A percentile compares a stretch with the other conserved stretches of the same genome.
Conservation (phyloP, 208 protist genomes). For the Trypanosoma melophagium region DNA sequence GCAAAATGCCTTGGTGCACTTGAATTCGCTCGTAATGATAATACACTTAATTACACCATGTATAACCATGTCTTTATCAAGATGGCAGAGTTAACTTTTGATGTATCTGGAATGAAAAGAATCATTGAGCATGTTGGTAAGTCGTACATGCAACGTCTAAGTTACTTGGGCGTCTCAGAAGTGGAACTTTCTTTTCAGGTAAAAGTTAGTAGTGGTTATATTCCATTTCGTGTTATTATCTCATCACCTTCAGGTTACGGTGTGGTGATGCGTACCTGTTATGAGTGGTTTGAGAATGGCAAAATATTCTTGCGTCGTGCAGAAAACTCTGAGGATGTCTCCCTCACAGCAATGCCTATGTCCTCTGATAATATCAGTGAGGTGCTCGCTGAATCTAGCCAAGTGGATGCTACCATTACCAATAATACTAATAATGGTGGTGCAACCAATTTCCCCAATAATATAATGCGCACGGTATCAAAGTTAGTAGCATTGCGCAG, state of each 20-base stretch:
- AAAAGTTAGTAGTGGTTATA: constrained; percentile 40
- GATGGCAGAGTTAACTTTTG: constrained; percentile 83
- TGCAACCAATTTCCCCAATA: background rate
- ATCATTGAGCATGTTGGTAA: constrained; percentile 52
- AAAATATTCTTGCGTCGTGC: constrained; percentile 55
- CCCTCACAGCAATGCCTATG: constrained; percentile 26
- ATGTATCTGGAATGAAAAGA: constrained; percentile 44
- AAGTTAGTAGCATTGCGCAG: constrained; percentile 29
- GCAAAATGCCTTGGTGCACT: constrained; percentile 74
- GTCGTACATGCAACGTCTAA: constrained; percentile 61
- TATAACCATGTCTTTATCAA: constrained; percentile 87
- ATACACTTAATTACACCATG: constrained; percentile 54
- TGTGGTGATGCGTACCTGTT: constrained; percentile 79
- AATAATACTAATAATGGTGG: background rate
- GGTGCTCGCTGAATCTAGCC: constrained; percentile 12
- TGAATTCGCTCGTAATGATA: constrained; percentile 73
- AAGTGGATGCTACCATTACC: background rate
- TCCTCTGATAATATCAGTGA: constrained; percentile 44
- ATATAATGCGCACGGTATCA: constrained; percentile 17
- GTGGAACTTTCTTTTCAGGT: constrained; percentile 85
- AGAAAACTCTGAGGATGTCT: constrained; percentile 72
- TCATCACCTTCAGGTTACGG: constrained; percentile 75
- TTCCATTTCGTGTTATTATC: constrained; percentile 86
- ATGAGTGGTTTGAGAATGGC: constrained; percentile 73
- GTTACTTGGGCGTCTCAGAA: constrained; percentile 67